Base-by-base conservation (phyloP, 2,329 filamentous ascomycete genomes). In the Fusarium duplospermum region DNA sequence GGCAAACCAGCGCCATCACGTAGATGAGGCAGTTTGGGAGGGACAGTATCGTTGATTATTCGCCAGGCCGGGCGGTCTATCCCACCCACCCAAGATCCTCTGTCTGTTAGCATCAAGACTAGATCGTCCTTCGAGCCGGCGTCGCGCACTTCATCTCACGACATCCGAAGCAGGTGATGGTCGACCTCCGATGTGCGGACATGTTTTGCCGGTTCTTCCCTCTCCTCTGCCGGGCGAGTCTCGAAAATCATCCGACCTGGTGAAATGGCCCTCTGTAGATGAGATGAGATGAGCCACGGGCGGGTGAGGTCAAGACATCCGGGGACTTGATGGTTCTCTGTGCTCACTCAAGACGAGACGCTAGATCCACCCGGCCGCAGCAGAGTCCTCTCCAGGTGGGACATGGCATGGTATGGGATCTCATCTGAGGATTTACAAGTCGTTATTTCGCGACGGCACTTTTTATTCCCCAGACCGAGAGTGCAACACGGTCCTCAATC, bases 81-180 rank as follows among this genome's bases (percentile, higher is more conserved):
- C 75, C 70, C 76, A 74, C 72, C 67, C 70, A 72, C 58, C 72
- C 67, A 54, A 73, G 66, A 69, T 74, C 66, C 72, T 69, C 64
- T 57, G 61, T 62, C 63, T 59, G 52, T 67, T 70, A 71, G 64
- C 68, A 74, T 75, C 65, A 20, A 52, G 47, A 31, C 47, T 70
- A 72, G 72, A 77, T 77, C 69, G 62, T 52, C 36, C 36, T 65
- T 61, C 52, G 60, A 66, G 67, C 56, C 58, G 56, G 58, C 58
- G 52, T 74, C 66, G 69, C 61, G 67, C 67, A 66, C 61, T 72
- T 69, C 38, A 64, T 71, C 67, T 73, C 63, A 70, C 61, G 56
- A 69, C 63, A 63, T 68, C 67, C 60, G 64, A 73, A 65, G 66
- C 62, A 56, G 57, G 67, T 65, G 66, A 74, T 68, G 56, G 64